Conservation (phyloP, 768 basidiomycete genomes). For the Rhodotorula toruloides region DNA sequence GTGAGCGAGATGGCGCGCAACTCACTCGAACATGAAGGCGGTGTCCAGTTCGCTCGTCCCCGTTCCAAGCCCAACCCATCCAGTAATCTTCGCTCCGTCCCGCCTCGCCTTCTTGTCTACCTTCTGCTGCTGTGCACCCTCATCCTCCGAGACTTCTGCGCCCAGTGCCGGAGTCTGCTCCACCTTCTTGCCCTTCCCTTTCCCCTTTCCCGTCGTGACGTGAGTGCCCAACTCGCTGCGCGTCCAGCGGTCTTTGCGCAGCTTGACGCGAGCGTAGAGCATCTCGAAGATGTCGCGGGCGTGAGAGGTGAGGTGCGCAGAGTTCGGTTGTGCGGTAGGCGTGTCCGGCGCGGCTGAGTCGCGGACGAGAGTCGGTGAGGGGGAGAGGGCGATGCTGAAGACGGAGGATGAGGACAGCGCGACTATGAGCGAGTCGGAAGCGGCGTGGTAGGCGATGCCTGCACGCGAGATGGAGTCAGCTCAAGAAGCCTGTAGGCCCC, state of each 20-base stretch:
- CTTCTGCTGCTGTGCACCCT: too few species aligned
- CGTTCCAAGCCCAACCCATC: background rate
- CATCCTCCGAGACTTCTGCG: too few species aligned
- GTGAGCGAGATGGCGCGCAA: background rate
- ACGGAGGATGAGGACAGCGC: constrained; percentile 1
- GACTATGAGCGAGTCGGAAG: constrained; percentile 4
- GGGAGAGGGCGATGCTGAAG: background rate
- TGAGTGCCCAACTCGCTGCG: background rate
- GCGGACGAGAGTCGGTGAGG: background rate
- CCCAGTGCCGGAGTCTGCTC: too few species aligned
- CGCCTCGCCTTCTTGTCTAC: too few species aligned
- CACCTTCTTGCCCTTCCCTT: too few species aligned
- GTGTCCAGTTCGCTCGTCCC: background rate
- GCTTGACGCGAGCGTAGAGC: background rate
- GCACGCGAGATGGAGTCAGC: background rate
- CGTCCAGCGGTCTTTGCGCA: background rate
- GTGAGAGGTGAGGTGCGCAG: background rate
- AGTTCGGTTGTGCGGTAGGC: too few species aligned
- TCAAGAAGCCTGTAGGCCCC: background rate
- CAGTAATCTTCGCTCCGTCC: constrained; percentile 6
- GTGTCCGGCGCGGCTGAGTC: too few species aligned
- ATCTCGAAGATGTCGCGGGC: background rate
- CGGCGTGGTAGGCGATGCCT: constrained; percentile 7
- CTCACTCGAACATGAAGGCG: constrained; percentile 18
- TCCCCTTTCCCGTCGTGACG: too few species aligned